Base-by-base conservation (phyloP, 1,284 basidiomycete genomes). In the Mycosarcoma maydis region DNA sequence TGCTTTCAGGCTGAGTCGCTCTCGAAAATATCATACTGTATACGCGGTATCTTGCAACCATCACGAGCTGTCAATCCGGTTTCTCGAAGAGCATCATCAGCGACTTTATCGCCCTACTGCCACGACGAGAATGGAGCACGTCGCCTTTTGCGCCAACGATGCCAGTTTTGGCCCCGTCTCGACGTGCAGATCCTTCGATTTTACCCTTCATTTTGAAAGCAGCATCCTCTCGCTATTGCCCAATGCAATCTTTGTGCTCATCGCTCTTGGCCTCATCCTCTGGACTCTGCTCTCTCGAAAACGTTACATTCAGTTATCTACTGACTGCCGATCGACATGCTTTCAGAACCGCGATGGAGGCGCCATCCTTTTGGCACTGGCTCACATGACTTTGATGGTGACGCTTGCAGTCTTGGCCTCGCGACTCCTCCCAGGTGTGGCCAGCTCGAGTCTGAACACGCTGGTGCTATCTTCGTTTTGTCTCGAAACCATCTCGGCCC, bases 171-270 rank as follows among this genome's bases (percentile, higher is more conserved):
- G 66, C 5, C 66, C 62, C 2, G 34, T 48, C 27, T 69, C 66
- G 24, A 53, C 24, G 8, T 69, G 62, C 43, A 55, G 66, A 6
- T 43, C 48, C 26, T 69, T 69, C 37, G 66, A 69, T 44, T 69
- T 66, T 17, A 69, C 66, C 7, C 36, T 69, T 1, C 39, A 39
- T 20, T 69, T 69, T 43, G 42, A 54, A 20, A 67, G 48, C 47
- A 42, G 53, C 39, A 50, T 67, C 17, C 37, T 69, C 6, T 40
- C 46, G 9, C 13, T 59, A 34, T 17, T 58, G 22, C 59, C 65
- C 9, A 58, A 66, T n/a, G 52, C 33, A 9, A 11, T 51, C 36
- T 51, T 51, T 22, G 32, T 36, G 9, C 22, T 45, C 30, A 40
- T 69, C 33, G 39, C 51, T 23, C 29, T 36, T 2, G 32, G 29